Base-by-base conservation (phyloP, 164 flowering plant genomes). In the Santalum album region DNA sequence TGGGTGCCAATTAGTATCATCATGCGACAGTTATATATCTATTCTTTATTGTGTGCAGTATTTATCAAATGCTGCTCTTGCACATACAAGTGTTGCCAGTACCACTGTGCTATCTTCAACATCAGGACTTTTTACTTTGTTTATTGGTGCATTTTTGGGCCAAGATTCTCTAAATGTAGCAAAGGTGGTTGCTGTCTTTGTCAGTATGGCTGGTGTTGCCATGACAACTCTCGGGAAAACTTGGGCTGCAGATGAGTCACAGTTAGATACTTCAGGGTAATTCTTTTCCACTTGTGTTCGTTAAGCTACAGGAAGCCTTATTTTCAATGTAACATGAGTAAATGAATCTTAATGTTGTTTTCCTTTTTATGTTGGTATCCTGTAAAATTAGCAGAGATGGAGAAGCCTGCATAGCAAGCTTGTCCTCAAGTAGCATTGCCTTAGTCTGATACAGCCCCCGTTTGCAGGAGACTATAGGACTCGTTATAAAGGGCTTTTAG, bases 201-300 rank as follows among this genome's bases (percentile, higher is more conserved):
- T 94, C 53, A 83, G 97, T 77, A 79, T 90, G 80, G 78, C 92
- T 60, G 99, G 99, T 68, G 99, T 94, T 58, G 87, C 60, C 60
- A 90, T 90, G 99, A 94, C 99, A 58, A 81, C 99, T 48, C 60
- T 90, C 15, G 99, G 99, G 22, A 94, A 94, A 73, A 94, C 99
- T 52, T 94, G 99, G 99, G 95, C 99, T 17, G 26, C 86, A 21
- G 99, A 94, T 65, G 99, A 94, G 9, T 65, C 86, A 23, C 67
- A 80, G 50, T 19, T 72, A 50, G 76, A 58, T 61, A 43, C 84
- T 63, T 66, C 86, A 56, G 58, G 55, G 97, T 90, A 72, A 66
- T 77, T 66, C 45, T 53, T 57, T 17, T 39, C 22, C 50, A 29
- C 6, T 3, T 9, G 6, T 29, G 4, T 29, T 4, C 9, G 34